Evolutionary conservation across 306 rosid genomes (phyloP).

Genomic region (Bauhinia variegata): DNA sequence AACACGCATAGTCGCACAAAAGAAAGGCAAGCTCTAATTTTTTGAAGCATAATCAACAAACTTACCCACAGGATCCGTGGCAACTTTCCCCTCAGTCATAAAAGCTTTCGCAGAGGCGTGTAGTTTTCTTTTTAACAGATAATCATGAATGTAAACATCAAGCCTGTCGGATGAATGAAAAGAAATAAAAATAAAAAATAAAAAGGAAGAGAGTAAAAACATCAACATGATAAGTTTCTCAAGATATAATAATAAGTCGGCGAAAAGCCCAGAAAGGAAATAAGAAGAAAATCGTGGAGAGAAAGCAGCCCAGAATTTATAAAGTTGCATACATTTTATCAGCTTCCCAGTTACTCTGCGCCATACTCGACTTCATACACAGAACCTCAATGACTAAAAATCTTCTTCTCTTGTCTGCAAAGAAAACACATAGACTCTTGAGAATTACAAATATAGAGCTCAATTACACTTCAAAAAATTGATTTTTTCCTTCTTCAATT

Average conservation of each 20-base stretch:
- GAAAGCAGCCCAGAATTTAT: not conserved
- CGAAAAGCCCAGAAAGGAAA: too few species aligned
- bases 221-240: slow-evolving; percentile 21
- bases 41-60: slow-evolving; percentile 22
- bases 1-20: not conserved
- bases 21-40: slow-evolving; percentile 1
- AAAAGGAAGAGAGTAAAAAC: not conserved
- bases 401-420: slow-evolving; percentile 45
- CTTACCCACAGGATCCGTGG: slow-evolving; percentile 88
- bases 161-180: slow-evolving; percentile 72
- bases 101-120: slow-evolving; percentile 76
- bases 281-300: not conserved
- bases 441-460: slow-evolving; percentile 24
- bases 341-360: slow-evolving; percentile 92
- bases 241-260: not conserved
- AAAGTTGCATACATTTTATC: slow-evolving; percentile 72
- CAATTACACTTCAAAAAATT: slow-evolving; percentile 14
- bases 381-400: slow-evolving; percentile 26
- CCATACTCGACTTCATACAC: slow-evolving; percentile 53
- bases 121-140: slow-evolving; percentile 75
- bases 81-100: slow-evolving; percentile 80
- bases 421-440: slow-evolving; percentile 23
- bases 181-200: too few species aligned
- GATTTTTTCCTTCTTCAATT: slow-evolving; percentile 13
- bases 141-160: slow-evolving; percentile 89